phyloP scores from a whole-genome alignment of 2,329 filamentous ascomycete genomes.

The Knufia petricola region DNA sequence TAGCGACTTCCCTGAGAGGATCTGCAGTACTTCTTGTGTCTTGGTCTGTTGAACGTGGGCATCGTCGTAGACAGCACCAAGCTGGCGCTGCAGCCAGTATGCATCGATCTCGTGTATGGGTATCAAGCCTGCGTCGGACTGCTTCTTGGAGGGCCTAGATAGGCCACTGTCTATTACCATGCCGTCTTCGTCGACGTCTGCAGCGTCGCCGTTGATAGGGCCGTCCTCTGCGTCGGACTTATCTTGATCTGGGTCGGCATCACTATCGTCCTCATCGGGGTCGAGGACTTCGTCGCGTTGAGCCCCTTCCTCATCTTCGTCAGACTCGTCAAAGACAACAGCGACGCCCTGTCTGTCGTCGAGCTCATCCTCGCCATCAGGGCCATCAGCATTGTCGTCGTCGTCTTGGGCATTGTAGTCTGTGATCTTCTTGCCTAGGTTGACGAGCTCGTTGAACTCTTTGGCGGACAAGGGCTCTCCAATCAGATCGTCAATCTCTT shows the following conservation, averaged over 20 bases:
- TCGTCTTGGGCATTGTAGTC: conserved; percentile 97
- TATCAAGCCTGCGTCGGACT: conserved; percentile 44
- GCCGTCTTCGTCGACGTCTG: conserved; percentile 44
- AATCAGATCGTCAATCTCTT: conserved; percentile 86
- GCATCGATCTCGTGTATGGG: conserved; percentile 87
- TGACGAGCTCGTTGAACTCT: conserved; percentile 93
- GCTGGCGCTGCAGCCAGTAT: conserved; percentile 91
- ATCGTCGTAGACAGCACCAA: conserved; percentile 79
- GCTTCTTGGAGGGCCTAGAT: conserved; percentile 41
- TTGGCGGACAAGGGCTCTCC: conserved; percentile 74
- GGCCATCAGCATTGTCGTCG: conserved; percentile 71
- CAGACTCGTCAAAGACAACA: conserved; percentile 88
- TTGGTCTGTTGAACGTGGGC: conserved; percentile 91
- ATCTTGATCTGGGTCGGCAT: conserved; percentile 63
- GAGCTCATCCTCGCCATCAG: conserved; percentile 62
- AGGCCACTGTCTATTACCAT: conserved; percentile 71
- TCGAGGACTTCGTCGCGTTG: conserved; percentile 79
- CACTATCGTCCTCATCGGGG: conserved; percentile 59
- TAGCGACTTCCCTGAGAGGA: conserved; percentile 63
- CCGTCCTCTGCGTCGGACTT: conserved; percentile 47
- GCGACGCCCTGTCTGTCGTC: conserved; percentile 95
- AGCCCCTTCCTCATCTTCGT: conserved; percentile 74
- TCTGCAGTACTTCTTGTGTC: conserved; percentile 71
- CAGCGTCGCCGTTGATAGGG: conserved; percentile 35
- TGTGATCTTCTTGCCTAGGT: conserved; percentile 95